Percentiles rank a stretch among this genome's conserved stretches.
Conservation (phyloP, 2,329 filamentous ascomycete genomes). For the Aspergillus fischeri region DNA sequence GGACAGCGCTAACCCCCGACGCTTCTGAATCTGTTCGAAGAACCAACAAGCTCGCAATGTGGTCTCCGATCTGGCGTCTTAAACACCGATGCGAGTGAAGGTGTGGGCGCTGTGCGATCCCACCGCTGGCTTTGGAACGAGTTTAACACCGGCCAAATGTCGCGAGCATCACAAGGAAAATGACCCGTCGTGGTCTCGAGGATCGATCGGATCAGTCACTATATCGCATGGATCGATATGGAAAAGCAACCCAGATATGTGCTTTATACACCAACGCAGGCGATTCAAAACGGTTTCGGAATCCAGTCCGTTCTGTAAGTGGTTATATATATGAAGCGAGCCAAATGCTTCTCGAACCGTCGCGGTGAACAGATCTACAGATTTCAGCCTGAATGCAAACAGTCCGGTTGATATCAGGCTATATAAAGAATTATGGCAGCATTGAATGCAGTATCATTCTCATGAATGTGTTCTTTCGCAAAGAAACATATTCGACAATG, state of each 20-base stretch:
- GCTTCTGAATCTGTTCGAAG: too few species aligned
- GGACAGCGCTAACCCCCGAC: too few species aligned
- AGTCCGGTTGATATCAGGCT: neutral
- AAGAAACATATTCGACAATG: neutral
- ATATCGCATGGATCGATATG: neutral
- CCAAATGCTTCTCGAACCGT: neutral
- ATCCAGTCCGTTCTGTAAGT: neutral
- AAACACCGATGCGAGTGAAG: neutral
- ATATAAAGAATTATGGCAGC: neutral
- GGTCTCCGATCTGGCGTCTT: neutral
- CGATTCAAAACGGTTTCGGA: neutral
- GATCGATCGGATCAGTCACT: too few species aligned
- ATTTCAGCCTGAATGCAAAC: neutral
- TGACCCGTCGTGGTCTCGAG: neutral
- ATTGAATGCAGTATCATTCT: neutral
- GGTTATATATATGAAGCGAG: neutral
- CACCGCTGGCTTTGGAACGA: neutral
- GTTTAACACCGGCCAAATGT: too few species aligned
- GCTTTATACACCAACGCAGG: neutral
- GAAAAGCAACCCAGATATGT: neutral
- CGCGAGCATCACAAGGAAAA: neutral
- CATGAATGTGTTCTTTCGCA: neutral
- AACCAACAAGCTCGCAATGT: neutral
- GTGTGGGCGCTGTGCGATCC: neutral
- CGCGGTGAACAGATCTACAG: neutral